These are phyloP conservation scores for Torulaspora indica DNA, from an alignment of 805 yeast genomes.

Conservation along the genomic window DNA sequence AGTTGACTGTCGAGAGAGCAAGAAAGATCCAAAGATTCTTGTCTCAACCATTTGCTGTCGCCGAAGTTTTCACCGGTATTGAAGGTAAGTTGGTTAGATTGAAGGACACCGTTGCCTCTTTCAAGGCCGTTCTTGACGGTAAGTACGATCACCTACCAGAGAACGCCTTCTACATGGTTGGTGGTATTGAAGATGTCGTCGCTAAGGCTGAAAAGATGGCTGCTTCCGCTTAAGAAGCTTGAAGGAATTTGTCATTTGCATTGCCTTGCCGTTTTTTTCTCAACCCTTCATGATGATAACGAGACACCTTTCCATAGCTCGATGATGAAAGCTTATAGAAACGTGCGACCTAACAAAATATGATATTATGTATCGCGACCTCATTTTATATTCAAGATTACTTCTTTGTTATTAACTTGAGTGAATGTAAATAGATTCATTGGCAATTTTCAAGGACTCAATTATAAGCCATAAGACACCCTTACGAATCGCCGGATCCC, in stretches of 20 bases:
- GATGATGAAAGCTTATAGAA: conserved; percentile 7
- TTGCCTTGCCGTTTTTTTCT: conserved; percentile 8
- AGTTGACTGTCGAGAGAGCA: conserved; percentile 99
- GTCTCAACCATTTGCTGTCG: conserved; percentile 99
- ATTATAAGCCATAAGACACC: background rate
- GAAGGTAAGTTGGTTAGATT: conserved; percentile 96
- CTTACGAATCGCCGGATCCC: background rate
- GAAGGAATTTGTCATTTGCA: conserved; percentile 5
- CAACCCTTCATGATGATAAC: conserved; percentile 13
- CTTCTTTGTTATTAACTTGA: conserved; percentile 10
- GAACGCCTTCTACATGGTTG: conserved; percentile 99
- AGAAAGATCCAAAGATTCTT: conserved; percentile 99
- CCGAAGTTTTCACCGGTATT: conserved; percentile 99
- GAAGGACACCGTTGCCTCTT: conserved; percentile 89
- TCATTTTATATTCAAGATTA: conserved; percentile 10
- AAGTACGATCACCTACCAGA: conserved; percentile 99
- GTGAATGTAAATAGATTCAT: conserved; percentile 3
- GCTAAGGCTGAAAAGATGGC: conserved; percentile 99
- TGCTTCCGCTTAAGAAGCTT: conserved; percentile 61
- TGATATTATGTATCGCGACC: conserved; percentile 12
- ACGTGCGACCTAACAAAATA: conserved; percentile 8
- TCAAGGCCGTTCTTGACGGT: conserved; percentile 96
- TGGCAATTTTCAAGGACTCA: background rate
- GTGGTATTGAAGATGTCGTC: conserved; percentile 97
- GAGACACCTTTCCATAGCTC: conserved; percentile 10